Conservation (phyloP, 148 eudicot genomes). For the Talinum fruticosum region DNA sequence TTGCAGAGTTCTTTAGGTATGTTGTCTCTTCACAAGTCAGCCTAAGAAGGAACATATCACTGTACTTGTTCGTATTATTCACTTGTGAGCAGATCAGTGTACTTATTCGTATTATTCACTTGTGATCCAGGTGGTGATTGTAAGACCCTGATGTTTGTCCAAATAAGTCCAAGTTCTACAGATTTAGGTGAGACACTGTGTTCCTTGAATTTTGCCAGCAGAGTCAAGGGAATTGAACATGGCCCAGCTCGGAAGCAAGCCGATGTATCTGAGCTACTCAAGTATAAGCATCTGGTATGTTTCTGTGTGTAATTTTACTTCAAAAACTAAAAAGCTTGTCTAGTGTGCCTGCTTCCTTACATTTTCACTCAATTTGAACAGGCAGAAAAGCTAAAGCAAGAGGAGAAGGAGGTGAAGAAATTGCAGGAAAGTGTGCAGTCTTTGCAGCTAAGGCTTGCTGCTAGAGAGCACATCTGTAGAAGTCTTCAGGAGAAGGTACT, state of each 20-base stretch:
- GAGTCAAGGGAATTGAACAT: slow-evolving; percentile 90
- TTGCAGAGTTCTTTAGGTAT: slow-evolving; percentile 93
- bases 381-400: slow-evolving; percentile 85
- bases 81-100: too few relatives aligned
- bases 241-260: slow-evolving; percentile 90
- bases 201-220: slow-evolving; percentile 88
- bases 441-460: slow-evolving; percentile 66
- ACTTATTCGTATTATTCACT: not conserved
- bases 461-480: slow-evolving; percentile 62
- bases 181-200: slow-evolving; percentile 90
- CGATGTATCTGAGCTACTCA: slow-evolving; percentile 65
- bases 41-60: too few relatives aligned
- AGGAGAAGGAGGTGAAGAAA: slow-evolving; percentile 82
- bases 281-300: slow-evolving; percentile 83
- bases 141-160: slow-evolving; percentile 93
- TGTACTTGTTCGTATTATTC: too few relatives aligned
- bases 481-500: slow-evolving; percentile 82
- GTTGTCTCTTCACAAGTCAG: too few relatives aligned
- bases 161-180: slow-evolving; percentile 63
- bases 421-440: slow-evolving; percentile 78
- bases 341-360: not conserved
- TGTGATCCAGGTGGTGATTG: slow-evolving; percentile 83
- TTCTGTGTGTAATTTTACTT: not conserved
- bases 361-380: slow-evolving; percentile 24
- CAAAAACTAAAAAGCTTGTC: too few relatives aligned